These are phyloP conservation scores for Ogataea dorogensis DNA, from an alignment of 805 yeast genomes.

Conservation along the genomic window DNA sequence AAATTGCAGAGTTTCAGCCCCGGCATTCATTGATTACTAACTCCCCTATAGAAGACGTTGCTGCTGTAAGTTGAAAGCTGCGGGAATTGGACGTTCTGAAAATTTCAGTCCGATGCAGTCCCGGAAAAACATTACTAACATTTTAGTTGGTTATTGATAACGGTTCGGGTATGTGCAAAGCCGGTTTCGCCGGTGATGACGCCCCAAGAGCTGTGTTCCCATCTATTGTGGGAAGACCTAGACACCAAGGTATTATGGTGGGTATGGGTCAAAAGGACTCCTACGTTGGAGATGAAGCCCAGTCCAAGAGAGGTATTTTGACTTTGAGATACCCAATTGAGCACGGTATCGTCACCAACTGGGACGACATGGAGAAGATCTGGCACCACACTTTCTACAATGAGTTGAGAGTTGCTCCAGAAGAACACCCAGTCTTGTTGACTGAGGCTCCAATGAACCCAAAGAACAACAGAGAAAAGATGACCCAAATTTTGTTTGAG, in stretches of 20 bases:
- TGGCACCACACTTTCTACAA: constrained; percentile 99
- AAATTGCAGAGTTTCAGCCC: too few species aligned
- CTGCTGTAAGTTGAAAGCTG: constrained; percentile 39
- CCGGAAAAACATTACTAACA: constrained; percentile 20
- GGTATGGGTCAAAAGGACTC: constrained; percentile 99
- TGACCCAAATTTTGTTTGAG: constrained; percentile 99
- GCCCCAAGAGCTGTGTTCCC: constrained; percentile 99
- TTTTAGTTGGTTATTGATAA: constrained; percentile 83
- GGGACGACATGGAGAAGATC: constrained; percentile 99
- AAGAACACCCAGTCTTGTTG: constrained; percentile 98
- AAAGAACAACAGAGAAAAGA: constrained; percentile 98
- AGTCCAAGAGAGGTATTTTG: constrained; percentile 99
- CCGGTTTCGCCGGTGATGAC: constrained; percentile 99
- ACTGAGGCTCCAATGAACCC: constrained; percentile 99
- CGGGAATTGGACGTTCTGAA: constrained; percentile 4
- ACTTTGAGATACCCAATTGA: constrained; percentile 98
- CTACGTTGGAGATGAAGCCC: constrained; percentile 99
- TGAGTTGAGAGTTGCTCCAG: constrained; percentile 99
- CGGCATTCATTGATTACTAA: constrained; percentile 29
- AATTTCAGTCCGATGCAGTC: constrained; percentile 5
- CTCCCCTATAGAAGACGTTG: constrained; percentile 43
- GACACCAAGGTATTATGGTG: constrained; percentile 99
- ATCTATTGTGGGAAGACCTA: constrained; percentile 99
- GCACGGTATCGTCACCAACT: constrained; percentile 99
- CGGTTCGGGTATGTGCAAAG: constrained; percentile 99